Evolutionary conservation across 768 basidiomycete genomes (phyloP), one percentile per base, ranked within the genome.

Genomic region (Tylopilus intermedius): DNA sequence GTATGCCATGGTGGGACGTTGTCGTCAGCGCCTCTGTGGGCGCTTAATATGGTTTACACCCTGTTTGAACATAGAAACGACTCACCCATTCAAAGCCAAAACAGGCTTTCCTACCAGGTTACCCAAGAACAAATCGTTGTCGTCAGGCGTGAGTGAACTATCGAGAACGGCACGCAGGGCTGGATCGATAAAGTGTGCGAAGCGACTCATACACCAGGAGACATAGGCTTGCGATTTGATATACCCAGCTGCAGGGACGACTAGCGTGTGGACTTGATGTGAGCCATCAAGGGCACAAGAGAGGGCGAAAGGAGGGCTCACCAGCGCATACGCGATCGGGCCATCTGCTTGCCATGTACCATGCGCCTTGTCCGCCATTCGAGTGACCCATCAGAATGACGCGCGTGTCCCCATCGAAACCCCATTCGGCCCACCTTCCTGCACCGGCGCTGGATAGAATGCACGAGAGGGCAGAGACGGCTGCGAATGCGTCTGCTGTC

Each of bases 1-100:
- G 83, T 81, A 58, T 95, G 92, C 82, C 90, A 90, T 0, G 83
- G 79, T 2, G 93, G 91, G 4, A 96, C 94, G 55, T 96, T 94
- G 37, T 84, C 81, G 63, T 96, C 94, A 35, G 74, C 74, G 3
- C 86, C 88, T 18, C 88, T 89, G 58, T 33, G 46, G n/a, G 8
- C 9, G 24, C 45, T 8, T 6, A 18, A 29, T 15, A 50, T 26
- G 30, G 8, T 30, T 30, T 30, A 7, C 30, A 30, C 32, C 32
- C 22, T 4, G 26, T 15, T 43, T 21, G 41, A 44, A 14, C 7
- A 44, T 46, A n/a, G 7, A n/a, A 26, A 44, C 22, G 21, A 58
- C 77, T 58, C 60, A 84, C 88, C 89, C 94, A 60, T 95, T 87
- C 37, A 94, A 74, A 1, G 84, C 90, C 11, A 93, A 72, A 1